These are phyloP conservation scores for Fusarium tanahbumbuense DNA, from an alignment of 2,329 filamentous ascomycete genomes.

Conservation along the genomic window DNA sequence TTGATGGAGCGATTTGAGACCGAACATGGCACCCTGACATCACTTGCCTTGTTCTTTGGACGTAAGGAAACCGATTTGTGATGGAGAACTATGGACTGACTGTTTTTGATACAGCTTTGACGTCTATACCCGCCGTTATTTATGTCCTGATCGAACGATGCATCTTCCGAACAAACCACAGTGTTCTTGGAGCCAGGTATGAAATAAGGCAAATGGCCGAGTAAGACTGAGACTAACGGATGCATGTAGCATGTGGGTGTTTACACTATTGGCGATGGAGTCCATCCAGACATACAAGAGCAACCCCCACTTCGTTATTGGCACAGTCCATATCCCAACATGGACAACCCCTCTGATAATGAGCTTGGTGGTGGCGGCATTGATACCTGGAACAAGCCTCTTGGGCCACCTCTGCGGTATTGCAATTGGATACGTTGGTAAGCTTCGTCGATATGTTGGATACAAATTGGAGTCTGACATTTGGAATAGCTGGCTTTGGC, in stretches of 20 bases:
- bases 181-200: conserved; percentile 86
- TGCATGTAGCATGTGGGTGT: conserved; percentile 82
- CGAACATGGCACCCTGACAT: conserved; percentile 90
- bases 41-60: conserved; percentile 88
- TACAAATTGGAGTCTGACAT: conserved; percentile 11
- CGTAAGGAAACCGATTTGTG: conserved; percentile 69
- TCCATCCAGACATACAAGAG: conserved; percentile 85
- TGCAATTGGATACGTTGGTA: conserved; percentile 87
- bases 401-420: conserved; percentile 88
- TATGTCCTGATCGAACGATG: conserved; percentile 84
- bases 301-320: conserved; percentile 80
- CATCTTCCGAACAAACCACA: conserved; percentile 76
- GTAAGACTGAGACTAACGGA: background rate
- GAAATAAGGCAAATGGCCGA: conserved; percentile 31
- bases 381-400: conserved; percentile 85
- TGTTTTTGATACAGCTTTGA: conserved; percentile 68
- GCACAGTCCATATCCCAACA: conserved; percentile 79
- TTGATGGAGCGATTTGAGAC: conserved; percentile 92
- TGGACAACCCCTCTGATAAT: conserved; percentile 90
- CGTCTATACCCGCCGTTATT: conserved; percentile 81
- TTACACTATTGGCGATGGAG: conserved; percentile 86
- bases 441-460: conserved; percentile 49
- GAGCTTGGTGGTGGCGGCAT: conserved; percentile 77
- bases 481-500: conserved; percentile 76
- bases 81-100: conserved; percentile 12